Evolutionary conservation across 495 filamentous ascomycete species (phyloP).

Genomic region (Trichoderma gamsii): DNA sequence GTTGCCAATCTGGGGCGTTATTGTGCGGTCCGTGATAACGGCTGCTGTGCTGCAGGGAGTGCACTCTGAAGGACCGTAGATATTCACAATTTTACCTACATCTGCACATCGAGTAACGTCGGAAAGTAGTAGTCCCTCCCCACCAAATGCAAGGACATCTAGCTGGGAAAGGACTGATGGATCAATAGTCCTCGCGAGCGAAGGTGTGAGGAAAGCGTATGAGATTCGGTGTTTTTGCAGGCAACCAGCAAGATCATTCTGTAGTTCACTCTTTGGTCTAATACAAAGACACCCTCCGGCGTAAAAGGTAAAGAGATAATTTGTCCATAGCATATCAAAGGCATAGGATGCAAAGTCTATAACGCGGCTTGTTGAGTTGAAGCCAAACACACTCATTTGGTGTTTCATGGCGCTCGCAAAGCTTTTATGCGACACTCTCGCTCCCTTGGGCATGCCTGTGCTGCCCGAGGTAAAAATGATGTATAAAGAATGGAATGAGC

Average conservation of each 20-base stretch:
- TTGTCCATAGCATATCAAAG: constrained; percentile 49
- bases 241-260: neutral
- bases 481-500: neutral
- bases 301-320: constrained; percentile 49
- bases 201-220: neutral
- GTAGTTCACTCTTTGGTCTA: constrained; percentile 40
- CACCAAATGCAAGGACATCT: neutral
- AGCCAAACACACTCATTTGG: constrained; percentile 19
- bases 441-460: constrained; percentile 28
- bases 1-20: constrained; percentile 20
- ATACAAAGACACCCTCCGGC: constrained; percentile 54
- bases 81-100: too few relatives aligned
- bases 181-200: neutral
- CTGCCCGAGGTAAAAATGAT: constrained; percentile 25
- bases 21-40: constrained; percentile 21
- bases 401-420: constrained; percentile 19
- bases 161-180: neutral
- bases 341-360: constrained; percentile 54
- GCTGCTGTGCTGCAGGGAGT: constrained; percentile 27
- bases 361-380: constrained; percentile 35
- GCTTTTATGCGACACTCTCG: constrained; percentile 22
- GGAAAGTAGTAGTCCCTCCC: neutral
- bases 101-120: constrained; percentile 14
- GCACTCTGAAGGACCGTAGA: too few relatives aligned
- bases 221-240: neutral